Percentiles rank a stretch among this genome's conserved stretches.
These are phyloP conservation scores for Agrostemma githago DNA, from an alignment of 148 eudicot genomes.

Conservation along the genomic window DNA sequence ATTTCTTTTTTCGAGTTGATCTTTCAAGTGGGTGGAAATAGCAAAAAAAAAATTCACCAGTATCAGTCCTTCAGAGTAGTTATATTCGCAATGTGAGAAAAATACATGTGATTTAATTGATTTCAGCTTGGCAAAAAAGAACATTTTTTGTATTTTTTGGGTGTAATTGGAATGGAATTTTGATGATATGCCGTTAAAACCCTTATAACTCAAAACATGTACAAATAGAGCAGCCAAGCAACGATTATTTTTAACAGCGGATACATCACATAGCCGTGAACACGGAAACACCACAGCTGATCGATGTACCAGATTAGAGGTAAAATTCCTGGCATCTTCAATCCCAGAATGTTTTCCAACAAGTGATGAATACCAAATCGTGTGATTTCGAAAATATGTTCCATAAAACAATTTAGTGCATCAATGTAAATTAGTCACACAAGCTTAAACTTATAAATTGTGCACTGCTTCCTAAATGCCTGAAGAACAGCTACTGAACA, in stretches of 20 bases:
- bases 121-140: background rate
- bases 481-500: background rate
- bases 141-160: too few species aligned
- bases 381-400: background rate
- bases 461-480: background rate
- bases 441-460: background rate
- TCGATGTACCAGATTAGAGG: background rate
- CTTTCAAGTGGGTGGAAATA: background rate
- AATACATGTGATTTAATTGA: background rate
- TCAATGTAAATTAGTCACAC: background rate
- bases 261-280: too few species aligned
- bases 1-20: background rate
- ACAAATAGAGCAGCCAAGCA: too few species aligned
- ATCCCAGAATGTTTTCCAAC: background rate
- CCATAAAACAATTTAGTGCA: background rate
- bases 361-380: background rate
- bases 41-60: background rate
- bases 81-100: too few species aligned
- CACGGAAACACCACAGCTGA: too few species aligned
- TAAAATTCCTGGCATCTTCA: background rate
- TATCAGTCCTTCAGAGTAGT: too few species aligned
- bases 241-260: too few species aligned
- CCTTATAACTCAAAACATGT: too few species aligned
- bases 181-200: too few species aligned
- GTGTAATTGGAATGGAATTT: too few species aligned